phyloP scores from a whole-genome alignment of 2,329 filamentous ascomycete genomes.

The Nectriaceae sp. region DNA sequence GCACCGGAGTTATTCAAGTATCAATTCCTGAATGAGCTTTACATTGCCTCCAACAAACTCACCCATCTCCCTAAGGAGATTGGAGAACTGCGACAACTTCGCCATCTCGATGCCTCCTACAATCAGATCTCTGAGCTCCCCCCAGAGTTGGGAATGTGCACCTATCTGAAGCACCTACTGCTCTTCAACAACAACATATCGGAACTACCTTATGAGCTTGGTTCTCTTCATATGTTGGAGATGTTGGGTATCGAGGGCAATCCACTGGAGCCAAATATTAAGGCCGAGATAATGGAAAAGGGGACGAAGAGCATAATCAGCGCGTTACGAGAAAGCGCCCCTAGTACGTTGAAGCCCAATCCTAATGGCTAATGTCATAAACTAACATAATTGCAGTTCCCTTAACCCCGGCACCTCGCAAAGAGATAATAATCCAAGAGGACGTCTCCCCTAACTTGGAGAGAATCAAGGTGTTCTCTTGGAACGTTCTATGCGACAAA shows the following conservation, averaged over 20 bases:
- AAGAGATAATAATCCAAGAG: slow-evolving; percentile 76
- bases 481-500: slow-evolving; percentile 95
- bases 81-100: slow-evolving; percentile 78
- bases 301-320: slow-evolving; percentile 85
- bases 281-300: slow-evolving; percentile 81
- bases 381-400: slow-evolving; percentile 59
- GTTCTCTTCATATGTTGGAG: slow-evolving; percentile 85
- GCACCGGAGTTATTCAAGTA: slow-evolving; percentile 82
- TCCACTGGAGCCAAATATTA: slow-evolving; percentile 73
- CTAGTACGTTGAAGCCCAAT: slow-evolving; percentile 60
- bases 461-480: slow-evolving; percentile 82
- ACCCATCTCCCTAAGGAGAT: slow-evolving; percentile 77
- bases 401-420: slow-evolving; percentile 72
- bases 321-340: slow-evolving; percentile 79
- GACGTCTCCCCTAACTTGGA: slow-evolving; percentile 62
- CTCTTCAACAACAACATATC: slow-evolving; percentile 90
- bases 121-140: slow-evolving; percentile 84
- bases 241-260: slow-evolving; percentile 92
- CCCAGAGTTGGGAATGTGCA: slow-evolving; percentile 94
- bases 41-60: slow-evolving; percentile 91
- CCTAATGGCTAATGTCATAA: neutral
- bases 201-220: slow-evolving; percentile 81
- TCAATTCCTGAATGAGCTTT: slow-evolving; percentile 86
- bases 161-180: slow-evolving; percentile 80
- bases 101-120: slow-evolving; percentile 82